Base-by-base conservation (phyloP, 441 rosid genomes). In the Viola pubescens region DNA sequence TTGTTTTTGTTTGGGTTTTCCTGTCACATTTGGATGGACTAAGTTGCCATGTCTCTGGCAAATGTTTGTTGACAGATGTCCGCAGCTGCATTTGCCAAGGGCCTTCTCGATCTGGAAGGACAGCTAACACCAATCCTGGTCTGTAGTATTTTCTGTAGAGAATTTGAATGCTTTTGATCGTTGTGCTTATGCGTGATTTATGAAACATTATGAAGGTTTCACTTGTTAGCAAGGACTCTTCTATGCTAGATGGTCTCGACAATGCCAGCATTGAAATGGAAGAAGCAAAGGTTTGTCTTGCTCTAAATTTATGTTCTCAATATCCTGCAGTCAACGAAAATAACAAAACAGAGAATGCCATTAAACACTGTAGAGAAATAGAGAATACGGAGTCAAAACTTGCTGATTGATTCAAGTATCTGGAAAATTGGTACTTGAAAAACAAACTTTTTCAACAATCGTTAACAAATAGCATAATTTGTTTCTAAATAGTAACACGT, bases 81-180 rank as follows among this genome's bases (percentile, higher is more conserved):
- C 70, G 99, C 98, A 53, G 99, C 99, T 69, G 99, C 98, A 59
- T 95, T 95, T 78, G 99, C 99, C 9, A 95, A 95, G 83, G 99
- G 99, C 72, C 91, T 95, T 65, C 98, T 95, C 70, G 99, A 95
- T 75, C 79, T 95, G 55, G 99, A 95, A 88, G 99, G 99, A 73
- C 99, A 81, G 70, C 78, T 95, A 66, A 95, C 99, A 9, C 99
- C 99, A 49, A 95, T 95, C 66, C 83, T 91, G 98, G 99, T 91
- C 51, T 70, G 82, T 70, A 48, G 39, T 48, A 16, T 70, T 63
- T 50, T 61, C 43, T 34, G 34, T 26, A 1, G 34, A 50, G 51
- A 59, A 19, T 53, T 56, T 55, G 42, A 51, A 58, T 52, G 56
- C 63, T 70, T 63, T 52, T 73, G 50, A 59, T 54, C 49, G 19